Percentiles rank a stretch among this genome's conserved stretches.
Conservation (phyloP, 192 early-diverging fungal species). For the Phycomyces blakesleeanus region DNA sequence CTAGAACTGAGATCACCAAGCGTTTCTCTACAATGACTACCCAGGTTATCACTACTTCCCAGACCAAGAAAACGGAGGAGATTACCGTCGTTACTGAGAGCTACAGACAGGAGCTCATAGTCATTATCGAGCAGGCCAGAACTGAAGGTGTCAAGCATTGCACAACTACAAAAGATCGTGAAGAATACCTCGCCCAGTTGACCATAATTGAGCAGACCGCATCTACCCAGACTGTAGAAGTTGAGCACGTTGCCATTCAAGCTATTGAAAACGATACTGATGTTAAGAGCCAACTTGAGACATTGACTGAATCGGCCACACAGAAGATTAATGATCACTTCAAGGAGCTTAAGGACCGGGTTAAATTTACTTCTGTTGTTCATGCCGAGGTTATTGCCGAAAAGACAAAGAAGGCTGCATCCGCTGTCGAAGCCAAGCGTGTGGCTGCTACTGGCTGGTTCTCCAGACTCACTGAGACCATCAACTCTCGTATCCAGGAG, state of each 20-base stretch:
- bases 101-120: slow-evolving; percentile 2
- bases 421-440: slow-evolving; percentile 8
- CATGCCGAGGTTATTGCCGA: slow-evolving; percentile 2
- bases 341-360: slow-evolving; percentile 6
- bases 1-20: slow-evolving; percentile 3
- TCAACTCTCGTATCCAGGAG: not conserved
- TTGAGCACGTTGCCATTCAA: slow-evolving; percentile 16
- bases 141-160: slow-evolving; percentile 1
- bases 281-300: slow-evolving; percentile 8
- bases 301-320: slow-evolving; percentile 1
- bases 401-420: slow-evolving; percentile 4
- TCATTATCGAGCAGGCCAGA: slow-evolving; percentile 15
- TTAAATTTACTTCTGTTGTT: slow-evolving; percentile 3
- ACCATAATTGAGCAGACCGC: not conserved
- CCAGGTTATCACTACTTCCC: not conserved
- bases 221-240: slow-evolving; percentile 1
- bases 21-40: not conserved
- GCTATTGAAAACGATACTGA: slow-evolving; percentile 6
- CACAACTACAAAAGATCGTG: not conserved
- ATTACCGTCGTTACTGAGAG: slow-evolving; percentile 3
- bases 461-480: not conserved
- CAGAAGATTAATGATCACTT: slow-evolving; percentile 13
- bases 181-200: slow-evolving; percentile 7
- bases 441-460: slow-evolving; percentile 6
- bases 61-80: not conserved